Base-by-base conservation (phyloP, 495 filamentous ascomycete genomes). In the Hypoxylon fuscum region DNA sequence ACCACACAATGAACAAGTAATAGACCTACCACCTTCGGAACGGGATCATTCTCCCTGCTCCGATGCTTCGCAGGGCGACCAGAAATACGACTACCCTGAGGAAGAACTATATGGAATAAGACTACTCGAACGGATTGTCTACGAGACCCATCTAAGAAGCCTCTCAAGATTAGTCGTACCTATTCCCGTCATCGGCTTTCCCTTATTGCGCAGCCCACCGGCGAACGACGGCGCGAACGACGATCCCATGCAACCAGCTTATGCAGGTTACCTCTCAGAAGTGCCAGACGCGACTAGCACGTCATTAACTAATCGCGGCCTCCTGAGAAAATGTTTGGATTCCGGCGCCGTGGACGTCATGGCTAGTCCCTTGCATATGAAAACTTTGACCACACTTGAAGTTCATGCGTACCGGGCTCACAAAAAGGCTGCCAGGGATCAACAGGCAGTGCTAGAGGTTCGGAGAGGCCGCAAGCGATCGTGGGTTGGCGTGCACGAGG, bases 401-500 rank as follows among this genome's bases (percentile, higher is more conserved):
- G 82, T 93, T 11, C 92, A 94, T 73, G 92, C 90, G 25, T 96
- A 94, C 75, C 85, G 91, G 48, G 86, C 86, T 10, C 88, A 88
- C 59, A 90, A 87, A 68, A 83, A 90, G 53, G 85, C 88, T 17
- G 81, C 83, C 21, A 84, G 82, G 67, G 87, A 91, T 47, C 85
- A 90, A 69, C 83, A 87, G 21, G 81, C 84, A 3, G 83, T 90
- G 46, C 61, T 91, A 11, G 85, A 88, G 18, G 74, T 82, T 47
- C 90, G 85, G 64, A 84, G 86, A 59, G 82, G 83, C 17, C 83
- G 93, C 48, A 96, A 95, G 73, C 85, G 91, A 46, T 96, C 93
- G 1, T 96, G 92, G 93, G 91, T 97, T 35, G 92, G 92, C 22
- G 83, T 94, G n/a, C 83, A 90, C 63, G 88, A 93, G 68, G 83